phyloP scores from a whole-genome alignment of 73 alveolate genomes.

The Tetrahymena malaccensis region DNA sequence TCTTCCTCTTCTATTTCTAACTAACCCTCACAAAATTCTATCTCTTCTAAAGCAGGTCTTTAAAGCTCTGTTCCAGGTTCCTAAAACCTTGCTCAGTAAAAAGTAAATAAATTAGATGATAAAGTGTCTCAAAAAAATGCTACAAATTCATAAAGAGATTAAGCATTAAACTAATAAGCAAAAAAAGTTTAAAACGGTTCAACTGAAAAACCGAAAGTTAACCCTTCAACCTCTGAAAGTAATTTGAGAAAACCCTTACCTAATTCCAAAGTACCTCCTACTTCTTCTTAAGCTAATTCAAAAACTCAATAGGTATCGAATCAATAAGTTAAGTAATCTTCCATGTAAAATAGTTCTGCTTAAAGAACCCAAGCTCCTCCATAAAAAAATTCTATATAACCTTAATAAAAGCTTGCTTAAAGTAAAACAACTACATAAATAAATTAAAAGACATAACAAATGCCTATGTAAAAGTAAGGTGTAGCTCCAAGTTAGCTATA shows the following conservation, averaged over 20 bases:
- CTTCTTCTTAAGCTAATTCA: neutral
- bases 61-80: neutral
- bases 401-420: neutral
- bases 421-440: neutral
- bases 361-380: neutral
- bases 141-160: neutral
- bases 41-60: neutral
- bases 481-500: neutral
- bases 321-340: neutral
- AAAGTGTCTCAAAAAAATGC: neutral
- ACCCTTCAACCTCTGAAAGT: neutral
- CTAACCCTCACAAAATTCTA: neutral
- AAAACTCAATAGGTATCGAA: neutral
- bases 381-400: neutral
- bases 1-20: neutral
- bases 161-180: neutral
- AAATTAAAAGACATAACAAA: neutral
- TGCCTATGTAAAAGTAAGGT: neutral
- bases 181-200: neutral
- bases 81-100: neutral
- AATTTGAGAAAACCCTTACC: neutral
- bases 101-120: neutral
- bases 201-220: neutral
- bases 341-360: neutral
- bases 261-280: neutral